A percentile compares a stretch with the other conserved stretches of the same genome.
Conservation (phyloP, 805 yeast species). For the Zygosaccharomyces kombuchaensis region DNA sequence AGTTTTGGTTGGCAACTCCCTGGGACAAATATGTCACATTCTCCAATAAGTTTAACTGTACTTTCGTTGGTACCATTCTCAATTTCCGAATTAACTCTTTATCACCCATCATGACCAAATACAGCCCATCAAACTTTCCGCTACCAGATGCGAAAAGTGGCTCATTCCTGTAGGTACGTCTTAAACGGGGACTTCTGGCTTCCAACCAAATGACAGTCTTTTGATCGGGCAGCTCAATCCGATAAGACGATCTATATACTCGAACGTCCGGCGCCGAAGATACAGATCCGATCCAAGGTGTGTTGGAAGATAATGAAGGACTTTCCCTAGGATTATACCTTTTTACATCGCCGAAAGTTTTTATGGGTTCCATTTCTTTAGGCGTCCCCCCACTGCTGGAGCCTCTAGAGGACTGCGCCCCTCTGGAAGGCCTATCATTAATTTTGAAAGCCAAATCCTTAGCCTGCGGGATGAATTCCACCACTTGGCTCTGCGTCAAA, state of each 20-base stretch:
- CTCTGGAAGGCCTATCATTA: slow-evolving; percentile 6
- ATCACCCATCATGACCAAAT: slow-evolving; percentile 15
- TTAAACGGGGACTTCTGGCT: slow-evolving; percentile 19
- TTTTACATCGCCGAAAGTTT: neutral
- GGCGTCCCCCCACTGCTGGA: neutral
- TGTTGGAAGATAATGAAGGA: neutral
- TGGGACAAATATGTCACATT: slow-evolving; percentile 29
- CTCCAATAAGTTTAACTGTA: slow-evolving; percentile 30
- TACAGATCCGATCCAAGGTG: slow-evolving; percentile 3
- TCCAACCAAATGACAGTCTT: slow-evolving; percentile 26
- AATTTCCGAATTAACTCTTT: slow-evolving; percentile 9
- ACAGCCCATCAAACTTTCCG: slow-evolving; percentile 26
- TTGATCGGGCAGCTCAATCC: slow-evolving; percentile 21
- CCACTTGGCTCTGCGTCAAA: slow-evolving; percentile 17
- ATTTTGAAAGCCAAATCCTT: slow-evolving; percentile 19
- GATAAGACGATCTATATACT: slow-evolving; percentile 17
- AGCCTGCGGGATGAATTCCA: slow-evolving; percentile 29
- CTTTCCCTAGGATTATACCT: slow-evolving; percentile 5
- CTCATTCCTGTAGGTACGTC: slow-evolving; percentile 23
- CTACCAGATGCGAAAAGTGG: slow-evolving; percentile 24
- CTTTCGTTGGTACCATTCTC: slow-evolving; percentile 14
- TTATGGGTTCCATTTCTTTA: neutral
- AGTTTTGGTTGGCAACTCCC: slow-evolving; percentile 30
- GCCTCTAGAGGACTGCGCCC: neutral
- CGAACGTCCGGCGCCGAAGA: slow-evolving; percentile 6